These are phyloP conservation scores for Sonneratia alba DNA, from an alignment of 345 rosid species.

Conservation along the genomic window DNA sequence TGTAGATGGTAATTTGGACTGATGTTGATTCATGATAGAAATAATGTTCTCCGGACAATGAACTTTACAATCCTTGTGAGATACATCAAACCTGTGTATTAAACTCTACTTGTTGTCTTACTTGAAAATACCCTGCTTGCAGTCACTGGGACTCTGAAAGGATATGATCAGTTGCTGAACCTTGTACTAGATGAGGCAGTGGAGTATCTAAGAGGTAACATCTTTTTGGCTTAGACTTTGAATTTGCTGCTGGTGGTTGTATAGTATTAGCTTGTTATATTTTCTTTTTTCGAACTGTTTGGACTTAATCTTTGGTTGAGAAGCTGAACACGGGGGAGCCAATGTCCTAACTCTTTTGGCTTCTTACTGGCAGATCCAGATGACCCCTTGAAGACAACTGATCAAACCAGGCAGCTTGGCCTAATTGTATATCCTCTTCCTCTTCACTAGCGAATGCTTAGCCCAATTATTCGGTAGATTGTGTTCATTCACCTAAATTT, in stretches of 20 bases:
- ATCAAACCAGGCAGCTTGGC: conserved; percentile 90
- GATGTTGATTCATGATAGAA: background rate
- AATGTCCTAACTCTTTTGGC: no score
- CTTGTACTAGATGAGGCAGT: conserved; percentile 91
- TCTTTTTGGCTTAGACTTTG: background rate
- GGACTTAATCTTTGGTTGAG: background rate
- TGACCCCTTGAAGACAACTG: conserved; percentile 93
- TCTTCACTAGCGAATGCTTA: background rate
- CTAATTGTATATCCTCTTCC: conserved; percentile 48
- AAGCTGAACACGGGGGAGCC: background rate
- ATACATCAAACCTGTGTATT: background rate
- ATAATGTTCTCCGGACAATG: background rate
- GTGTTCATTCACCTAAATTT: background rate
- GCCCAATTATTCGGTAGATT: background rate
- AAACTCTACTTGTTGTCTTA: background rate
- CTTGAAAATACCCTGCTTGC: conserved; percentile 10
- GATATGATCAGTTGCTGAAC: conserved; percentile 87
- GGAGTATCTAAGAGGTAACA: conserved; percentile 77
- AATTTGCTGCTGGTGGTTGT: background rate
- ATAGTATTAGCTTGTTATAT: background rate
- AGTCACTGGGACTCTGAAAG: conserved; percentile 93
- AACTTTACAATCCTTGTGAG: no score
- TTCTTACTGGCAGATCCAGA: conserved; percentile 49
- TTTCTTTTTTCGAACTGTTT: background rate
- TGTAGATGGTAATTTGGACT: background rate